Evolutionary conservation across 2,329 filamentous ascomycete genomes (phyloP).

Genomic region (Cordyceps javanica): DNA sequence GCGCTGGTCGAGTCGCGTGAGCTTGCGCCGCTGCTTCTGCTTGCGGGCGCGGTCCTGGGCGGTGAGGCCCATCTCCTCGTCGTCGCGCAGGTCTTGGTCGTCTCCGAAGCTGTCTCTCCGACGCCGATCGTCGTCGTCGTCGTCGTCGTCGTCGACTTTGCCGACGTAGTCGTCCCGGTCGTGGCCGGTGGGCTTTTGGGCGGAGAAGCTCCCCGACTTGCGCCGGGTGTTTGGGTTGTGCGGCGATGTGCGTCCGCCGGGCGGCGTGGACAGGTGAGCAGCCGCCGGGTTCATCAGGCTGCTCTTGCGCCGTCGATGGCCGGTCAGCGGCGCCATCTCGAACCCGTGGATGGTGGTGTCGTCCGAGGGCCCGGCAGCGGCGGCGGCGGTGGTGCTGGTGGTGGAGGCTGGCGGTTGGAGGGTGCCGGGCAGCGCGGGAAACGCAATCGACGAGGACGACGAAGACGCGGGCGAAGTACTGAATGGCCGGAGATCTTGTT

Average conservation of each 20-base stretch:
- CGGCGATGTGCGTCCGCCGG: conserved; percentile 23
- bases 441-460: conserved; percentile 6
- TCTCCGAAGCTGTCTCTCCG: conserved; percentile 60
- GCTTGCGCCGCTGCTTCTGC: conserved; percentile 59
- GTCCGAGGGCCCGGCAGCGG: neutral
- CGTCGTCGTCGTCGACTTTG: conserved; percentile 61
- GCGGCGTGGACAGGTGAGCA: conserved; percentile 21
- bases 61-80: conserved; percentile 86
- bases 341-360: conserved; percentile 29
- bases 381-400: neutral
- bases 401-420: neutral
- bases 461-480: neutral
- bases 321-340: conserved; percentile 50
- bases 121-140: conserved; percentile 26
- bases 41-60: conserved; percentile 63
- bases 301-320: conserved; percentile 51
- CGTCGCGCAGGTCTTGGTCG: conserved; percentile 70
- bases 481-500: neutral
- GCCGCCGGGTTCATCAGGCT: conserved; percentile 41
- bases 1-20: conserved; percentile 63
- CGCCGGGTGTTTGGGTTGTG: conserved; percentile 8
- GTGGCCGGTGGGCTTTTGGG: conserved; percentile 23
- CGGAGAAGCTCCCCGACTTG: conserved; percentile 18
- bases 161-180: conserved; percentile 28
- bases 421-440: conserved; percentile 5